Evolutionary conservation across 2,329 filamentous ascomycete species (phyloP), one percentile per base, ranked within the genome.

Genomic region (Fulvia fulva): DNA sequence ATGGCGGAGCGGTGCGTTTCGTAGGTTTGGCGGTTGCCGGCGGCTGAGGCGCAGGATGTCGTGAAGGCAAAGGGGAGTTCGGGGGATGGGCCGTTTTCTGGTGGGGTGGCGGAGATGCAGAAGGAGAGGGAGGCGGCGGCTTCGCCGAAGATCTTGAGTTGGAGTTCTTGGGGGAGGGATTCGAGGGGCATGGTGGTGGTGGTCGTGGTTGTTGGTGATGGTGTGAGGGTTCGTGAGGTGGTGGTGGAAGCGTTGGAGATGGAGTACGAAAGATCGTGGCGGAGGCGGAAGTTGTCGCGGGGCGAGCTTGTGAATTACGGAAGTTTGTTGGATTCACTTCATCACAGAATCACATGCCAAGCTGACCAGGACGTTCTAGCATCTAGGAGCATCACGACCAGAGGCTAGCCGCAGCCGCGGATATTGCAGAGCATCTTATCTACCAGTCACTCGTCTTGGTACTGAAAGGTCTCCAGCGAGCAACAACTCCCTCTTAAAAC

Each of bases 1-100:
- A 59, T n/a, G 3, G 28, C 52, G 5, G 30, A 22, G 32, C 16
- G 41, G 47, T 56, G 54, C 5, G 34, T 37, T 37, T 14, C 34
- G 12, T 16, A 37, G 34, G 16, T 14, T 16, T 16, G 9, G 11
- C 5, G 14, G 34, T 37, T 37, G 34, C 16, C 12, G 11, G n/a
- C 23, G 5, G 9, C 11, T 14, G 28, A 14, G 5, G 16, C 26
- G 16, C 11, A 23, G 11, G 5, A 37, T 5, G 46, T 52, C 1
- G 53, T n/a, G 41, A 59, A 56, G 32, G 37, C 53, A 8, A 23
- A 43, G 25, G 30, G 32, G 28, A 6, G 51, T 3, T 51, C 46
- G 43, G 6, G 51, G 21, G 46, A 53, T 30, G 41, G 44, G 7
- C 23, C 28, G 21, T 12, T 21, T 2, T 2, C 19, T 2, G 25